A percentile compares a stretch with the other conserved stretches of the same genome.
Evolutionary conservation across 2,329 filamentous ascomycete species (phyloP).

Genomic region (Byssothecium circinans): DNA sequence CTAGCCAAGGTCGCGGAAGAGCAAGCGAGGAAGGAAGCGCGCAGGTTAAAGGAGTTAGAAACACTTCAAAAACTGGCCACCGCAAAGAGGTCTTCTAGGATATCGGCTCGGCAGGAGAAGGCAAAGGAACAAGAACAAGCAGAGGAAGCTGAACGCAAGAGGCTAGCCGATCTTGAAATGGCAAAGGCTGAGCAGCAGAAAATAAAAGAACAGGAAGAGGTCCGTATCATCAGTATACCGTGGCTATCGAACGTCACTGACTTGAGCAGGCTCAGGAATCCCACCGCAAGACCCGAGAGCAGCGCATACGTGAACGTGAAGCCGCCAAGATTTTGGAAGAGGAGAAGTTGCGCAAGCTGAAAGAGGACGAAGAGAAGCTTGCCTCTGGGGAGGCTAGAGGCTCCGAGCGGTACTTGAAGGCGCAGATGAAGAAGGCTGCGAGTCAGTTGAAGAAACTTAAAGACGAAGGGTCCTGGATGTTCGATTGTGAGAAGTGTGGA

Average conservation of each 20-base stretch:
- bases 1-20: slow-evolving; percentile 74
- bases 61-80: slow-evolving; percentile 86
- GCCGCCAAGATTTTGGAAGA: slow-evolving; percentile 80
- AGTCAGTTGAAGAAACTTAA: slow-evolving; percentile 72
- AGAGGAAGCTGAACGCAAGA: slow-evolving; percentile 69
- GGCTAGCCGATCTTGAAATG: slow-evolving; percentile 64
- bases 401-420: slow-evolving; percentile 79
- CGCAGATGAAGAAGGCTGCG: slow-evolving; percentile 77
- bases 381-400: slow-evolving; percentile 54
- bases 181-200: slow-evolving; percentile 61
- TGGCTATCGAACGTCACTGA: slow-evolving; percentile 20
- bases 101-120: slow-evolving; percentile 79
- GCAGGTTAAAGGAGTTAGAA: slow-evolving; percentile 76
- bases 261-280: slow-evolving; percentile 68
- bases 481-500: slow-evolving; percentile 88
- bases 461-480: slow-evolving; percentile 81
- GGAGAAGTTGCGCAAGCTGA: slow-evolving; percentile 77
- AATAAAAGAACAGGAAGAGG: slow-evolving; percentile 66
- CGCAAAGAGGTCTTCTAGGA: slow-evolving; percentile 88
- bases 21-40: slow-evolving; percentile 71
- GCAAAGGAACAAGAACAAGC: slow-evolving; percentile 73
- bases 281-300: slow-evolving; percentile 80
- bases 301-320: slow-evolving; percentile 83
- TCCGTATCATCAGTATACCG: slow-evolving; percentile 16
- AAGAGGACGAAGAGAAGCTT: slow-evolving; percentile 69